These are phyloP conservation scores for Claviceps capensis DNA, from an alignment of 2,329 filamentous ascomycete species.

Conservation along the genomic window DNA sequence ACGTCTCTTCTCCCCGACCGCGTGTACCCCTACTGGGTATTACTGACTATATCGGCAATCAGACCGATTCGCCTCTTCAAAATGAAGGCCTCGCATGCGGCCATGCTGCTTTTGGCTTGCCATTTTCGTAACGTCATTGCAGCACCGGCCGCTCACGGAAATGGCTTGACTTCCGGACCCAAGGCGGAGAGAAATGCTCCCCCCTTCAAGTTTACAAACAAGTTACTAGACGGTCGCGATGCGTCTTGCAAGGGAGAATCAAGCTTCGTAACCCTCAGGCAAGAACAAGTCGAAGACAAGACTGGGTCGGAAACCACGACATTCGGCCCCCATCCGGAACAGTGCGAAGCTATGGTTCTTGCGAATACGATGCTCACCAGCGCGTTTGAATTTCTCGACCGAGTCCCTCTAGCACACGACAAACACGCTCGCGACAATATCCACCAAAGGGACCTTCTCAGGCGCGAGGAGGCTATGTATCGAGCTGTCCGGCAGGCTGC, in stretches of 20 bases:
- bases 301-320: background rate
- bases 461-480: background rate
- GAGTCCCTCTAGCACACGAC: background rate
- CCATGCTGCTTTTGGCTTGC: conserved; percentile 3
- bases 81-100: conserved; percentile 2
- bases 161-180: background rate
- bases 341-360: background rate
- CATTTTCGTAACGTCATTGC: conserved; percentile 1
- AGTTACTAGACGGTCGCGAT: background rate
- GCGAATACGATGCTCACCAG: background rate
- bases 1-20: background rate
- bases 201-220: background rate
- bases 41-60: background rate
- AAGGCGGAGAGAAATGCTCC: background rate
- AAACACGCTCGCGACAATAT: background rate
- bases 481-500: background rate
- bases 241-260: background rate
- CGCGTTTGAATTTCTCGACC: background rate
- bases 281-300: background rate
- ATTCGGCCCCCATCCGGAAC: background rate
- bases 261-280: background rate
- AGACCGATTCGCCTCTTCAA: background rate
- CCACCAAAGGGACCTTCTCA: background rate
- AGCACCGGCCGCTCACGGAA: background rate
- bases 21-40: background rate